Evolutionary conservation across 2,329 filamentous ascomycete species (phyloP), one percentile per base, ranked within the genome.

Genomic region (Scedosporium aurantiacum): DNA sequence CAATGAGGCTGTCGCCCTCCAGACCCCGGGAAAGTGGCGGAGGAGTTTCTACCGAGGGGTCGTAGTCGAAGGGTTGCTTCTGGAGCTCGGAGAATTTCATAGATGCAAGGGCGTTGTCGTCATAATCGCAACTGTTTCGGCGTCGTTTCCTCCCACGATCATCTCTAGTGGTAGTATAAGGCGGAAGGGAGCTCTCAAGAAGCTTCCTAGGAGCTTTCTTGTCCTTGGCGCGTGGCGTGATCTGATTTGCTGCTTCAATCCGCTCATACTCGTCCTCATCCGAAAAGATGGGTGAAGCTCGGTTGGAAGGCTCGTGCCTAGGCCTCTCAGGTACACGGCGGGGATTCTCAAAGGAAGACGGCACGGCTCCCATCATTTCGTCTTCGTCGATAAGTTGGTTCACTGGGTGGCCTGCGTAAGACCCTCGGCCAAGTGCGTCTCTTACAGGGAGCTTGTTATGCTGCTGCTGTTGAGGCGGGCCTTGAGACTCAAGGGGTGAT

Each of bases 1-100:
- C 74, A 6, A 76, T 71, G 4, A 84, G 68, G 28, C 76, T 75
- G 41, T 74, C 74, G 66, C 70, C 64, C 67, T 73, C 64, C 66
- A 72, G 61, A 67, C 71, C 65, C 63, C 71, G n/a, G 61, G 57
- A 32, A 61, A 57, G 69, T 69, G 70, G 72, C 57, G 66, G 69
- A 60, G 75, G 71, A n/a, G 74, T 74, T 60, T 63, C 63, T 23
- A 77, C 76, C 56, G 79, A 74, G 2, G 82, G 82, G 64, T 84
- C 82, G 63, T 78, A 78, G 67, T 85, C 82, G 64, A 85, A 85
- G 0, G 77, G 74, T 65, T 85, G 79, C 2, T 73, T 70, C 59
- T 73, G 75, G 12, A 85, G 72, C 32, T 80, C 75, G 2, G 74
- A 65, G 68, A 79, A 85, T 52, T 74, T 74, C 82, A 85, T 85